These are phyloP conservation scores for Lipomyces sp. DNA, from an alignment of 805 yeast genomes.

Conservation along the genomic window DNA sequence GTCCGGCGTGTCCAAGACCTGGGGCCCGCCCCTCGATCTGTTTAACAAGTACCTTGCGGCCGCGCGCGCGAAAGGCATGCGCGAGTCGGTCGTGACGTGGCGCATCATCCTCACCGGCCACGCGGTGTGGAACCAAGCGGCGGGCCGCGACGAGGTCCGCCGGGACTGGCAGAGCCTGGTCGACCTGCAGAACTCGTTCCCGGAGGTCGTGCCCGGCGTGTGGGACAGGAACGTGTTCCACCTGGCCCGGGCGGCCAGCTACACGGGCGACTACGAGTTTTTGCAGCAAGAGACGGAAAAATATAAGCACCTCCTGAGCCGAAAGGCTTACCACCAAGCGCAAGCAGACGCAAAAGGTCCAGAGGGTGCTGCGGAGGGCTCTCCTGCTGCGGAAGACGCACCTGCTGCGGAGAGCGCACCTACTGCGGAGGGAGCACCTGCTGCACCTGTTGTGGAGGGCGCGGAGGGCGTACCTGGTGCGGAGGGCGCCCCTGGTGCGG, in stretches of 20 bases:
- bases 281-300: conserved; percentile 1
- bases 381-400: too few species aligned
- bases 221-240: conserved; percentile 13
- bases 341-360: too few species aligned
- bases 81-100: conserved; percentile 13
- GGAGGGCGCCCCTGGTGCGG: too few species aligned
- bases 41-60: conserved; percentile 12
- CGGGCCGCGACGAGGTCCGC: conserved; percentile 2
- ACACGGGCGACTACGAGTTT: conserved; percentile 14
- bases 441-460: too few species aligned
- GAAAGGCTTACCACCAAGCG: neutral
- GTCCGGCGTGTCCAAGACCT: neutral
- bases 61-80: conserved; percentile 5
- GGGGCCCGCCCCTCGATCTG: neutral
- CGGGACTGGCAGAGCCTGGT: conserved; percentile 6
- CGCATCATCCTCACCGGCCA: conserved; percentile 10
- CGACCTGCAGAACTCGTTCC: conserved; percentile 1
- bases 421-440: too few species aligned
- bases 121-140: neutral
- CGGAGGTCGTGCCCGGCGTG: neutral
- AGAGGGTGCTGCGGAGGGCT: too few species aligned
- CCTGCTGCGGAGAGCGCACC: too few species aligned
- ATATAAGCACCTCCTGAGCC: neutral
- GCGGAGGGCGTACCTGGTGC: too few species aligned
- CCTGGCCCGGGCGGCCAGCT: conserved; percentile 6